Percentiles rank a stretch among this genome's conserved stretches.
These are phyloP conservation scores for Comarum palustre DNA, from an alignment of 306 rosid species.

Conservation along the genomic window DNA sequence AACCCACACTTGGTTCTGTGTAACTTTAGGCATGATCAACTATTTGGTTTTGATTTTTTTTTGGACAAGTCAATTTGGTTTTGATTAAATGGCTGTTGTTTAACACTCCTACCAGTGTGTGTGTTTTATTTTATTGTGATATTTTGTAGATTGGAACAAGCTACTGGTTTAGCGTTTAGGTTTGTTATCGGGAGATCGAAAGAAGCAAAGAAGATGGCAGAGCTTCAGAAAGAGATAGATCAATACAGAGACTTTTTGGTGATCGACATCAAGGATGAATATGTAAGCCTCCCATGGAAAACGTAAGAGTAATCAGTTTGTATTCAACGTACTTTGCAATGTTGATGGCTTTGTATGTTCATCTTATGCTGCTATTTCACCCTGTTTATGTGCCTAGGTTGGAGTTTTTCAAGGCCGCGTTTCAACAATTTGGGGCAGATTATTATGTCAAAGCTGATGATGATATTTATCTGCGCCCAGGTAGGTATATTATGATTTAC, in stretches of 20 bases:
- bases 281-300: slow-evolving; percentile 31
- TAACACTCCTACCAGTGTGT: not conserved
- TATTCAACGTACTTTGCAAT: not conserved
- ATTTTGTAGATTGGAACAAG: slow-evolving; percentile 37
- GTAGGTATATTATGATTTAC: slow-evolving; percentile 21
- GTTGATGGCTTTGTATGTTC: slow-evolving; percentile 2
- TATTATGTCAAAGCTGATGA: slow-evolving; percentile 44
- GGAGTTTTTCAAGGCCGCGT: slow-evolving; percentile 37
- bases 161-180: slow-evolving; percentile 42
- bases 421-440: slow-evolving; percentile 36
- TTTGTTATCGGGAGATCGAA: slow-evolving; percentile 34
- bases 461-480: slow-evolving; percentile 38
- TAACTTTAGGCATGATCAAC: too few species aligned
- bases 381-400: slow-evolving; percentile 18
- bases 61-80: too few species aligned
- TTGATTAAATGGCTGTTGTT: too few species aligned
- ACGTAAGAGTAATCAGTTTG: slow-evolving; percentile 9
- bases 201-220: slow-evolving; percentile 27
- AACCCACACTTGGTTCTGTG: too few species aligned
- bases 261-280: slow-evolving; percentile 34
- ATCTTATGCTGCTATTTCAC: not conserved
- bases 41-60: too few species aligned
- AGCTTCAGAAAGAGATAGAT: slow-evolving; percentile 29
- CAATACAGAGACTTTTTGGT: slow-evolving; percentile 36
- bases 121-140: not conserved